Evolutionary conservation across 371 early-diverging fungal genomes (phyloP).

Genomic region (Mucor racemosus): DNA sequence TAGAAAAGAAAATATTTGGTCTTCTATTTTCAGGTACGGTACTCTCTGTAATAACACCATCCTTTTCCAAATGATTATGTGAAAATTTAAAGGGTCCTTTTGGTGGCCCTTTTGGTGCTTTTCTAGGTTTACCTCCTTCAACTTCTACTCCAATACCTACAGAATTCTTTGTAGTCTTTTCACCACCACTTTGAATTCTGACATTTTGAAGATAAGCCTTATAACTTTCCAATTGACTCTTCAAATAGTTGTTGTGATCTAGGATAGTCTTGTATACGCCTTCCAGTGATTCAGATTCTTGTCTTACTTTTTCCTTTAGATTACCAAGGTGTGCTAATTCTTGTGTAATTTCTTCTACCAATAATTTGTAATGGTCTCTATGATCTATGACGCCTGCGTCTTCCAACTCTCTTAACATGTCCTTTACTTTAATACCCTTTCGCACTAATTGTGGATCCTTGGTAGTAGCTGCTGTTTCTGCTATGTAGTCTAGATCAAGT

Average conservation of each 20-base stretch:
- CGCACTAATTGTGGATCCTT: slow-evolving; percentile 84
- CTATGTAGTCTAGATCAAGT: slow-evolving; percentile 70
- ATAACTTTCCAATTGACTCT: slow-evolving; percentile 90
- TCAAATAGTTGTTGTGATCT: slow-evolving; percentile 92
- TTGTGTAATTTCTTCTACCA: slow-evolving; percentile 82
- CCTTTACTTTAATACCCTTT: slow-evolving; percentile 90
- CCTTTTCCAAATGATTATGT: slow-evolving; percentile 85
- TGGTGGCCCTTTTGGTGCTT: slow-evolving; percentile 36
- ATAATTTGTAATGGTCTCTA: slow-evolving; percentile 71
- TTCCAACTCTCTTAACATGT: slow-evolving; percentile 85
- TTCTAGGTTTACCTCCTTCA: slow-evolving; percentile 38
- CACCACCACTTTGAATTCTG: slow-evolving; percentile 79
- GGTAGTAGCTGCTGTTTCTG: slow-evolving; percentile 83
- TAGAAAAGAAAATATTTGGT: slow-evolving; percentile 86
- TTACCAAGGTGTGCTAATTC: slow-evolving; percentile 88
- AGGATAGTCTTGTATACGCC: slow-evolving; percentile 89
- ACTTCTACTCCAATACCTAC: slow-evolving; percentile 57
- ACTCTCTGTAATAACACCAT: slow-evolving; percentile 91
- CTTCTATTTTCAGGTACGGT: slow-evolving; percentile 93
- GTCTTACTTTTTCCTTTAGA: slow-evolving; percentile 81
- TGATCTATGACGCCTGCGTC: slow-evolving; percentile 70
- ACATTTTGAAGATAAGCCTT: slow-evolving; percentile 95
- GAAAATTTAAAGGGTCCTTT: slow-evolving; percentile 80
- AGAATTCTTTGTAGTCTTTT: slow-evolving; percentile 44
- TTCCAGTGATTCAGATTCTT: slow-evolving; percentile 79